These are phyloP conservation scores for Aspergillus leporis DNA, from an alignment of 495 filamentous ascomycete species.

Conservation along the genomic window DNA sequence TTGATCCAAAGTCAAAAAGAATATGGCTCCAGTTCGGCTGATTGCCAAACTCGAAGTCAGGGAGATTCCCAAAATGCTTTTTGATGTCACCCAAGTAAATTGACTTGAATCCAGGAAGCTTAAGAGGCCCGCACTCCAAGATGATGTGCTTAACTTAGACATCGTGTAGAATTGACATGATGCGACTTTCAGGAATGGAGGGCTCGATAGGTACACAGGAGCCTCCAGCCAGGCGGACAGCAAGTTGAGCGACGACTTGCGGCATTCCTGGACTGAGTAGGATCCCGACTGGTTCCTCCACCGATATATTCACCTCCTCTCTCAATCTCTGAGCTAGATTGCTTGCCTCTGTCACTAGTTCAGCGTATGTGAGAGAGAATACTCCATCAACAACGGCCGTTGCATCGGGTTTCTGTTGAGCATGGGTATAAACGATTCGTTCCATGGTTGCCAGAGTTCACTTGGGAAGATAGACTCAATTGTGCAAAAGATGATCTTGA, in stretches of 20 bases:
- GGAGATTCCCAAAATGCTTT: too few relatives aligned
- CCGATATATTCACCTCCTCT: background rate
- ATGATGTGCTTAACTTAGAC: background rate
- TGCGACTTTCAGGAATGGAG: slow-evolving; percentile 1
- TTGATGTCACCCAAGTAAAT: background rate
- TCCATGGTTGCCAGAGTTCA: slow-evolving; percentile 2
- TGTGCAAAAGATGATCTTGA: background rate
- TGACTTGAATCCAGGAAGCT: background rate
- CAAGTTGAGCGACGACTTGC: slow-evolving; percentile 9
- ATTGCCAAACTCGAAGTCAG: background rate
- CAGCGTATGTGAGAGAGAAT: slow-evolving; percentile 12
- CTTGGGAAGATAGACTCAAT: background rate
- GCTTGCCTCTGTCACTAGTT: slow-evolving; percentile 3
- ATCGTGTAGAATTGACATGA: background rate
- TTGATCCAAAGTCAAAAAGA: slow-evolving; percentile 14
- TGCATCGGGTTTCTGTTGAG: background rate
- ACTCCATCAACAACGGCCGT: slow-evolving; percentile 4
- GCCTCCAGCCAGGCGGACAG: slow-evolving; percentile 7
- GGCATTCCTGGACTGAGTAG: background rate
- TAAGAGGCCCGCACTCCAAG: background rate
- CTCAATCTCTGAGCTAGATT: background rate
- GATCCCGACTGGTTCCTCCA: slow-evolving; percentile 5
- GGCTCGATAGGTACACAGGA: slow-evolving; percentile 14
- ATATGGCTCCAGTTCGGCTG: slow-evolving; percentile 10
- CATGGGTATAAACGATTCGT: slow-evolving; percentile 4